Evolutionary conservation across 768 basidiomycete genomes (phyloP), one percentile per base, ranked within the genome.

Genomic region (Dioszegia aurantiaca): DNA sequence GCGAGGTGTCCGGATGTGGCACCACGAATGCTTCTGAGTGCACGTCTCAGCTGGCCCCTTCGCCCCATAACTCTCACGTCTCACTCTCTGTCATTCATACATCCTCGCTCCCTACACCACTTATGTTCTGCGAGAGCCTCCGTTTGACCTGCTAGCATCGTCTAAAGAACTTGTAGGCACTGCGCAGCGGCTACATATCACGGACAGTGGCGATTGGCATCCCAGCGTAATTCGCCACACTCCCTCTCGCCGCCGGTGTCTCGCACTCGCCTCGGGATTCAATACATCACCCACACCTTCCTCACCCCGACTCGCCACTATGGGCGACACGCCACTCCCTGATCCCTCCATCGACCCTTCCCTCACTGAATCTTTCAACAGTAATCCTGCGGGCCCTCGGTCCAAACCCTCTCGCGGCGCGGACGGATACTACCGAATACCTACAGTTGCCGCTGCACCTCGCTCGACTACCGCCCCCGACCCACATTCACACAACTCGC

Each of bases 1-100:
- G 33, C 33, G n/a, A 33, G 33, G 33, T 33, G 33, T 42, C 40
- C 30, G 44, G 37, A 31, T 46, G 55, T 56, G 44, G 41, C 44
- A 30, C 46, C 46, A 28, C 26, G 27, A 24, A 16, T 28, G 33
- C 8, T 33, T 14, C 14, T 14, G 33, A 33, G 33, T 33, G 33
- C 46, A 17, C 28, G 26, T 24, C 14, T 27, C 26, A 47, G 30
- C 46, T 6, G 17, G 16, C 17, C 46, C 16, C 19, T 24, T 24
- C 44, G 14, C 27, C 46, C 27, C 14, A 11, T 17, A 2, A 30
- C 8, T 47, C 26, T 6, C 17, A 10, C 28, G 24, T 47, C 9
- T 24, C 28, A 47, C 24, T 14, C 46, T 28, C 6, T 17, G 30
- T 28, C 26, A 21, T 46, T 30, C 26, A 47, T 30, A 16, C 21